phyloP scores from a whole-genome alignment of 2,329 filamentous ascomycete genomes.

The Dichotomopilus funicola region DNA sequence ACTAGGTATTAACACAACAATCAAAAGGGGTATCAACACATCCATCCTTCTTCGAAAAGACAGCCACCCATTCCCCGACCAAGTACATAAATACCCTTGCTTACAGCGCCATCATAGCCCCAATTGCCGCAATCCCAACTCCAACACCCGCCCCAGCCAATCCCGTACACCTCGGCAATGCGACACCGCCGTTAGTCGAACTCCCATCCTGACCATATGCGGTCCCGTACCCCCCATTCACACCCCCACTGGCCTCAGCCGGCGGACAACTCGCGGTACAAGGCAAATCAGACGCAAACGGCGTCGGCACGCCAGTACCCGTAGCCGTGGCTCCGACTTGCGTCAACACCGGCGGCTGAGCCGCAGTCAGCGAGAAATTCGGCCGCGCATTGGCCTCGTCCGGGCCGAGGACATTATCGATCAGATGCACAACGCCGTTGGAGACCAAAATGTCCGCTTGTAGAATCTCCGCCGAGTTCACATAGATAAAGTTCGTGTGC shows the following conservation, averaged over 20 bases:
- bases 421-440: constrained; percentile 53
- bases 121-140: constrained; percentile 5
- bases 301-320: constrained; percentile 18
- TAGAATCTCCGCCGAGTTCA: constrained; percentile 47
- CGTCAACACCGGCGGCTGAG: constrained; percentile 31
- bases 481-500: constrained; percentile 35
- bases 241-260: not conserved
- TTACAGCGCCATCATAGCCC: constrained; percentile 1
- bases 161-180: constrained; percentile 15
- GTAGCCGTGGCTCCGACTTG: constrained; percentile 23
- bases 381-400: constrained; percentile 31
- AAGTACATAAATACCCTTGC: too few species aligned
- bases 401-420: constrained; percentile 48
- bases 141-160: constrained; percentile 10
- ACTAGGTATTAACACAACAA: not conserved
- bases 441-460: constrained; percentile 46
- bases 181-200: constrained; percentile 9
- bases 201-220: not conserved
- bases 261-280: constrained; percentile 28
- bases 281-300: constrained; percentile 38
- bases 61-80: not conserved
- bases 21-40: constrained; percentile 4
- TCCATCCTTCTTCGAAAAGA: constrained; percentile 1
- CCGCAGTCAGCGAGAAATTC: constrained; percentile 30
- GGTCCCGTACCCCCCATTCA: not conserved